Base-by-base conservation (phyloP, 441 rosid genomes). In the Aquilaria agallochum region DNA sequence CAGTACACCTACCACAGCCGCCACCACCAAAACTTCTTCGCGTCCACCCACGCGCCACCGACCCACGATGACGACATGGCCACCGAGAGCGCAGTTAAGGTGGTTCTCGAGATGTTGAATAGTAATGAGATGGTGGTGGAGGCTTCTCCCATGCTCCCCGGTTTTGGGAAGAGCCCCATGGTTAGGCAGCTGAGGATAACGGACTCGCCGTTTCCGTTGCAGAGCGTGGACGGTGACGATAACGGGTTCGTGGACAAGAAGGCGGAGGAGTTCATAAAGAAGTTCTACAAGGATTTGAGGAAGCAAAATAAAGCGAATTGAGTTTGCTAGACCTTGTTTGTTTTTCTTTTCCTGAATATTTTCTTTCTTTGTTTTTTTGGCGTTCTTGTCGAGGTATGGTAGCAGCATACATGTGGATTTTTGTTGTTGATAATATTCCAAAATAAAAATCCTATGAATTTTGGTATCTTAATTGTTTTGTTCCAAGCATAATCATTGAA, bases 171-270 rank as follows among this genome's bases (percentile, higher is more conserved):
- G 70, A 89, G 88, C 27, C 94, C 96, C 1, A 63, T 79, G 73
- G 95, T 69, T 15, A 83, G 97, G 73, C 92, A 80, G 66, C 68
- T 90, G 68, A 79, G 96, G 78, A 79, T 92, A 66, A 92, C 96
- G 34, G 98, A 92, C 90, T 92, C 98, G 5, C 98, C 97, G 11
- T 92, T 82, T 55, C 98, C 96, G 31, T 56, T 89, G 48, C 75
- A 73, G 32, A 86, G 68, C 62, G 80, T 59, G 46, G 93, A 75
- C 40, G 82, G 68, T 32, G 87, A 67, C 9, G 27, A 20, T 20
- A 83, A 77, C 0, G 78, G 76, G 11, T 34, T 52, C 45, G 98
- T 88, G 32, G 90, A 92, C 66, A 77, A 78, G 68, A 90, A 85
- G 13, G 98, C 94, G 33, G 84, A 82, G 60, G 97, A 92, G 82